These are phyloP conservation scores for Fusarium palustre DNA, from an alignment of 2,329 filamentous ascomycete genomes.

Conservation along the genomic window DNA sequence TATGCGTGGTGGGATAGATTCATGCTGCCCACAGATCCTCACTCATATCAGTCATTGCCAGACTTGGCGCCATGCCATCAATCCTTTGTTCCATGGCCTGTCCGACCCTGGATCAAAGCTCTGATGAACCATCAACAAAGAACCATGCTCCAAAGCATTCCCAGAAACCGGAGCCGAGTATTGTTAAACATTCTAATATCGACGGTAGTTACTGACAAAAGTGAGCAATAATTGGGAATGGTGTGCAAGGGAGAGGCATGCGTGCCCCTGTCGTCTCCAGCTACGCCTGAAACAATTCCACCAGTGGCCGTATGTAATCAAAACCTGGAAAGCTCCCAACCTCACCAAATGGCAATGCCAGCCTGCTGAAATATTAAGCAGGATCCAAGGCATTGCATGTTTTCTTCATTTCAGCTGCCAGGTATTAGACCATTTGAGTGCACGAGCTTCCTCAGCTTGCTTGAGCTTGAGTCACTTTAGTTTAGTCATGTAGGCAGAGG, in stretches of 20 bases:
- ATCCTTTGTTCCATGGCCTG: constrained; percentile 6
- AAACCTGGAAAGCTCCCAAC: constrained; percentile 42
- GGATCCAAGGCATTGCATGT: constrained; percentile 26
- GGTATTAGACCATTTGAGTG: constrained; percentile 10
- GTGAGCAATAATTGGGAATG: constrained; percentile 23
- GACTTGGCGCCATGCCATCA: constrained; percentile 9
- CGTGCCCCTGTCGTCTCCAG: constrained; percentile 38
- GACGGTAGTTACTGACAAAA: not conserved
- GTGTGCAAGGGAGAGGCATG: constrained; percentile 38
- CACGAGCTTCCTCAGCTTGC: constrained; percentile 32
- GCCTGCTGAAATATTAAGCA: constrained; percentile 1
- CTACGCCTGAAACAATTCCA: constrained; percentile 42
- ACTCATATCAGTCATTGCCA: constrained; percentile 7
- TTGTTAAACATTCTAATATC: not conserved
- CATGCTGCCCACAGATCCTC: not conserved
- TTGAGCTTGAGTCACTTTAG: constrained; percentile 29
- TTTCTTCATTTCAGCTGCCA: constrained; percentile 30
- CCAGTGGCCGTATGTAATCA: constrained; percentile 31
- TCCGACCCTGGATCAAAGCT: constrained; percentile 6
- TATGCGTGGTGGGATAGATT: constrained; percentile 8
- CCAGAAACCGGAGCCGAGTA: constrained; percentile 31
- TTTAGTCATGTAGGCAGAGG: constrained; percentile 16
- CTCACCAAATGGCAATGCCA: constrained; percentile 18
- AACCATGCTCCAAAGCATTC: constrained; percentile 16
- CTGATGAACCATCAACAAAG: constrained; percentile 25